These are phyloP conservation scores for Martensiomyces pterosporus DNA, from an alignment of 192 early-diverging fungal genomes.

Conservation along the genomic window DNA sequence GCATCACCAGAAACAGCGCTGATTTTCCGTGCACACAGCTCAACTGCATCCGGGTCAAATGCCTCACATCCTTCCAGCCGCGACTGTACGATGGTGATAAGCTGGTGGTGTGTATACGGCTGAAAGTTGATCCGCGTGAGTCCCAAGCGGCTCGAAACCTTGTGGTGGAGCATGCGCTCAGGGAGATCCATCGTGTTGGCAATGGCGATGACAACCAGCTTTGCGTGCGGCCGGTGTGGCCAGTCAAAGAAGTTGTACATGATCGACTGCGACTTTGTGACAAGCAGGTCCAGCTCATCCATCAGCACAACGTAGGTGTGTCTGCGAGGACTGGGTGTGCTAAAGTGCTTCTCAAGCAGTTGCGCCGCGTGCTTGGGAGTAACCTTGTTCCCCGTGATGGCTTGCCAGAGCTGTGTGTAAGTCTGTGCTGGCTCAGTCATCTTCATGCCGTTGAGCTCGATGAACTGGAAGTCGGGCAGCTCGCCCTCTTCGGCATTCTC, in stretches of 20 bases:
- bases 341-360: conserved; percentile 71
- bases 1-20: conserved; percentile 96
- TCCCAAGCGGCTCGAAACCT: conserved; percentile 86
- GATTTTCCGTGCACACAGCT: conserved; percentile 94
- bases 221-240: conserved; percentile 79
- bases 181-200: conserved; percentile 99
- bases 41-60: conserved; percentile 80
- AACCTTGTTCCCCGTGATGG: conserved; percentile 53
- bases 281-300: conserved; percentile 95
- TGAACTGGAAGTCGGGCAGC: conserved; percentile 74
- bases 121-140: conserved; percentile 88
- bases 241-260: conserved; percentile 99
- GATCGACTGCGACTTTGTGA: conserved; percentile 85
- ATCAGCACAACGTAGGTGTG: conserved; percentile 72
- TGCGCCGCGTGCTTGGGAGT: conserved; percentile 72
- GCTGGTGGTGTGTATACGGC: conserved; percentile 83
- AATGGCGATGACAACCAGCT: conserved; percentile 89
- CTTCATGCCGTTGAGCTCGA: conserved; percentile 98
- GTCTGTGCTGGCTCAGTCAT: conserved; percentile 87
- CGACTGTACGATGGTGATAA: conserved; percentile 80
- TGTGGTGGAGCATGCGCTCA: conserved; percentile 83
- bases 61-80: conserved; percentile 67
- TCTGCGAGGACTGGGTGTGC: conserved; percentile 37
- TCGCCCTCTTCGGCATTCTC: conserved; percentile 54
- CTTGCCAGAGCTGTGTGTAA: conserved; percentile 80